Evolutionary conservation across 306 rosid species (phyloP), one percentile per base, ranked within the genome.

Genomic region (Vigna reflexopilosa): DNA sequence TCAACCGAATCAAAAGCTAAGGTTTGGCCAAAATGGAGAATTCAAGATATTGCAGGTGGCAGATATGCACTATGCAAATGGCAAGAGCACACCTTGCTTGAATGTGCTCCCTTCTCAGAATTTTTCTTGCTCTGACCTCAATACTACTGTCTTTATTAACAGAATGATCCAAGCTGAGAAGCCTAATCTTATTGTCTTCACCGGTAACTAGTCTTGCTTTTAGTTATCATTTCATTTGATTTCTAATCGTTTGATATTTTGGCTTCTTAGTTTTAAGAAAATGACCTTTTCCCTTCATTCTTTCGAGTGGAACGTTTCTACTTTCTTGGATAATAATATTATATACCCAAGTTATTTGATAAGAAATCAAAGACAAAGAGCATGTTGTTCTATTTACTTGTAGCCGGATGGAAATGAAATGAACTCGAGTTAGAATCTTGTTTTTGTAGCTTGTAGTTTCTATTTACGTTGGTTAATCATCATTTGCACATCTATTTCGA

Each of bases 31-130:
- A 34, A 75, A 80, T 80, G 98, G 98, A 40, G 86, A 79, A 87
- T 95, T 95, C 68, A 95, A 91, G 93, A 91, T 95, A 59, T 84
- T 95, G 64, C 98, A 95, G 77, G 97, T 95, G 59, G 98, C 98
- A 59, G 99, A 95, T 32, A 95, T 95, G 99, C 99, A 95, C 87
- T 95, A 73, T 48, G 98, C 83, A 36, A 22, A 92, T 70, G 99
- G 99, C 10, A 86, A 81, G 55, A 34, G 73, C 3, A 93, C 98
- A 62, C 86, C 71, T n/a, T 95, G 98, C 40, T n/a, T 44, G 78
- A 55, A 93, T 65, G 96, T 95, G 48, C 88, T 91, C 9, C 89
- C 86, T 66, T 30, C 72, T 0, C 97, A 91, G 83, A n/a, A 83
- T 30, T 34, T 68, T 45, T 67, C 88, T 81, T 95, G 99, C 82